Evolutionary conservation across 2,329 filamentous ascomycete species (phyloP), one percentile per base, ranked within the genome.

Genomic region (Apiospora saccharicola): DNA sequence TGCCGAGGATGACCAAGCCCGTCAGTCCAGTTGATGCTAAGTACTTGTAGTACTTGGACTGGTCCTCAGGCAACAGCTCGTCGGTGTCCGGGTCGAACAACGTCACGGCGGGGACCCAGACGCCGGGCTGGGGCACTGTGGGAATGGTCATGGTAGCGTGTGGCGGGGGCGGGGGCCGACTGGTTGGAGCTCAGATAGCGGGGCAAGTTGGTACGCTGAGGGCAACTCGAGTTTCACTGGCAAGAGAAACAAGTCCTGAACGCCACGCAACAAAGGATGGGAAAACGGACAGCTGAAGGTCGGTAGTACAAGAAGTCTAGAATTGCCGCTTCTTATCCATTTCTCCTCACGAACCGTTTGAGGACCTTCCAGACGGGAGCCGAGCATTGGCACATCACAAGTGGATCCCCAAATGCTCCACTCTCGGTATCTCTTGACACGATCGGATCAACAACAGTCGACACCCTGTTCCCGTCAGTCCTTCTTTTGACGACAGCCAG

Each of bases 71-170:
- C 70, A 86, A 82, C 49, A 89, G 78, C 0, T 79, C 82, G 76
- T 88, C 87, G 13, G 84, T 86, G 51, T 77, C 77, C 26, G 82
- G 85, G 79, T 88, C 79, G 77, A 89, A 88, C 75, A 87, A 85
- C 24, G 87, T 88, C n/a, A 88, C 82, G 24, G 86, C 86, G 26
- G 87, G 86, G 70, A 82, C 84, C 84, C 86, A 89, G 73, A 87
- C 81, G 37, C 79, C 83, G 69, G 77, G 78, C 37, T 79, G 79
- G 53, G 80, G 80, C 19, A 80, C 78, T 61, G 77, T 78, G 37
- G 80, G 75, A 44, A 77, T 74, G 67, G 67, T 64, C 57, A 64
- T 64, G 57, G 19, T 64, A 41, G 37, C 57, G 34, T 19, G 8
- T 41, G 22, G 19, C 8, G 30, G 53, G 30, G 30, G 53, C 4